Percentiles rank a stretch among this genome's conserved stretches.
Conservation (phyloP, 495 filamentous ascomycete genomes). For the Talaromyces wortmannii region DNA sequence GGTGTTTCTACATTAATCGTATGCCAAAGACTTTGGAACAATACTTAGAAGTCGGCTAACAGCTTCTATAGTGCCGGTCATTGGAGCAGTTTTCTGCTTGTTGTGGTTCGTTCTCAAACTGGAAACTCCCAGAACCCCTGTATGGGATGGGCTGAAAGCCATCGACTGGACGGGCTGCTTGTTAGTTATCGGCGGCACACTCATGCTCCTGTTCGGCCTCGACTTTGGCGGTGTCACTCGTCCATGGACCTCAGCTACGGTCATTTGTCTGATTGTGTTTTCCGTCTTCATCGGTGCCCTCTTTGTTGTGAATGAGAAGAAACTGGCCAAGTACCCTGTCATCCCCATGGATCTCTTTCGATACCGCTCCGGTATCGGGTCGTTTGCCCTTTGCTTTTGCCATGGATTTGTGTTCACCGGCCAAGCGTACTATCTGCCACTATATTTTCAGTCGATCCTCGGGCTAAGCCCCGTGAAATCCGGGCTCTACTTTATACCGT, state of each 20-base stretch:
- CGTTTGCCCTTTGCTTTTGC: constrained; percentile 24
- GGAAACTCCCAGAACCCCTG: constrained; percentile 57
- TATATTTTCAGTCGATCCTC: constrained; percentile 52
- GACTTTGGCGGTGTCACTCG: constrained; percentile 59
- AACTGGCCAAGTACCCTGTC: constrained; percentile 66
- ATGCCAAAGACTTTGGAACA: background rate
- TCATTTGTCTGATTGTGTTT: constrained; percentile 69
- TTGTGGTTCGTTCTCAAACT: constrained; percentile 58
- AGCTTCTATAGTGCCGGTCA: constrained; percentile 44
- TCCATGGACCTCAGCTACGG: constrained; percentile 61
- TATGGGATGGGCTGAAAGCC: constrained; percentile 55
- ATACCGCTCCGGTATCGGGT: constrained; percentile 35
- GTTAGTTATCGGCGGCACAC: constrained; percentile 52
- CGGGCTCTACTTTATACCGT: constrained; percentile 67
- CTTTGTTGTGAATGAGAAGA: constrained; percentile 64
- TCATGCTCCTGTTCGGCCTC: constrained; percentile 67
- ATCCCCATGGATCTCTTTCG: constrained; percentile 65
- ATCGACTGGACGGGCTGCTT: constrained; percentile 63
- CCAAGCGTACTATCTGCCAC: constrained; percentile 42
- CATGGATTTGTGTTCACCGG: constrained; percentile 40
- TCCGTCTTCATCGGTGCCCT: constrained; percentile 53
- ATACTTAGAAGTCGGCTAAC: background rate
- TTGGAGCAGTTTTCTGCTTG: constrained; percentile 50
- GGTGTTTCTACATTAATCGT: constrained; percentile 53
- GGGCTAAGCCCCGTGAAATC: constrained; percentile 57